phyloP scores from a whole-genome alignment of 2,329 filamentous ascomycete species.

The Aspergillus ustus region DNA sequence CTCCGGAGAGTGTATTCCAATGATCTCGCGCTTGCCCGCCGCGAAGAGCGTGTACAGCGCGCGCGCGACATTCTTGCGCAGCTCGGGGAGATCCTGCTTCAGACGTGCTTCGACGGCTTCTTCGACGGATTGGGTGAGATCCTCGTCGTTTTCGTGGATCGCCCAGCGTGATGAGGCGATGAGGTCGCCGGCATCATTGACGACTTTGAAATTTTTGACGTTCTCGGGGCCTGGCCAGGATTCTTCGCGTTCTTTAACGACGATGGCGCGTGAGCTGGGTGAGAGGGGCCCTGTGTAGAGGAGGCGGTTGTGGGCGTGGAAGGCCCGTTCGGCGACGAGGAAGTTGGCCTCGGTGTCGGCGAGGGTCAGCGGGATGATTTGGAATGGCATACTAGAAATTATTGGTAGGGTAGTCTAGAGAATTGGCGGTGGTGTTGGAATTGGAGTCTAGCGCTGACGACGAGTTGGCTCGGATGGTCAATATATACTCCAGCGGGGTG shows the following conservation, averaged over 20 bases:
- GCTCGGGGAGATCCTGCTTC: background rate
- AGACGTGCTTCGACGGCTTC: constrained; percentile 10
- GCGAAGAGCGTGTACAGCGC: background rate
- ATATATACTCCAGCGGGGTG: too few species aligned
- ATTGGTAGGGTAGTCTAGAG: too few species aligned
- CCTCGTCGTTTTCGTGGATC: background rate
- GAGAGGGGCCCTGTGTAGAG: constrained; percentile 1
- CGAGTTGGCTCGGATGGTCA: too few species aligned
- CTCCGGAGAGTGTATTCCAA: background rate
- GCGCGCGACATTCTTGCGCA: background rate
- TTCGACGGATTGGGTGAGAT: background rate
- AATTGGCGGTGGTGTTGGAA: background rate
- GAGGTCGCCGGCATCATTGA: constrained; percentile 5
- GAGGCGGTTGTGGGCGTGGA: background rate
- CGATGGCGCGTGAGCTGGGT: background rate
- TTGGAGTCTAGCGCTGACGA: too few species aligned
- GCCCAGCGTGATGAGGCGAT: constrained; percentile 5
- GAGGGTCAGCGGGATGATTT: background rate
- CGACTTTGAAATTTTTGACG: constrained; percentile 2
- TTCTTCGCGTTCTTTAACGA: background rate
- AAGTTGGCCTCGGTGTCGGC: background rate
- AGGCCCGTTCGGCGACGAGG: background rate
- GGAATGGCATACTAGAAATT: too few species aligned
- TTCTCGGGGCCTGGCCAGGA: background rate
- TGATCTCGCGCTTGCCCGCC: constrained; percentile 6